Evolutionary conservation across 2,329 filamentous ascomycete species (phyloP).

Genomic region (Ceratocystis diversiconidia): DNA sequence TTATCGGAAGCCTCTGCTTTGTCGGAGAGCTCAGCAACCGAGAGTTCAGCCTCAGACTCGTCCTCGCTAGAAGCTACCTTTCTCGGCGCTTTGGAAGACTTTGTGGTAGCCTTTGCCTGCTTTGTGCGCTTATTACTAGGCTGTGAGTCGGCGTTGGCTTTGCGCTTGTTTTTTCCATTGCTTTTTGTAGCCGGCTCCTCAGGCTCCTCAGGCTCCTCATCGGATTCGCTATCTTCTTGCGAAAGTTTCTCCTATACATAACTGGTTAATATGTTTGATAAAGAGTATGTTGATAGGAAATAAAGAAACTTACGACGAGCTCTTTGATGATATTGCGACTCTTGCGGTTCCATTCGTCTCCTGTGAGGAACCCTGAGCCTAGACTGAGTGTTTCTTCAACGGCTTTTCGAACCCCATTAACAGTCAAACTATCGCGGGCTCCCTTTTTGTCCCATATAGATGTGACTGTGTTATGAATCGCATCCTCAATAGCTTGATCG

Average conservation of each 20-base stretch:
- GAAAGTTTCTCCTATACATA: slow-evolving; percentile 5
- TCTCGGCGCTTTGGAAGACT: neutral
- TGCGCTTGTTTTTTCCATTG: slow-evolving; percentile 23
- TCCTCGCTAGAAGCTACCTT: slow-evolving; percentile 13
- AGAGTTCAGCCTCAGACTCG: slow-evolving; percentile 8
- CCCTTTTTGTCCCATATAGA: slow-evolving; percentile 31
- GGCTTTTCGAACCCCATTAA: slow-evolving; percentile 42
- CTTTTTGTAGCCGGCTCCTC: slow-evolving; percentile 9
- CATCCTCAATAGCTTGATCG: slow-evolving; percentile 30
- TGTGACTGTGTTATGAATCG: slow-evolving; percentile 34
- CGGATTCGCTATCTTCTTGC: slow-evolving; percentile 2
- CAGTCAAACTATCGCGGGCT: slow-evolving; percentile 34
- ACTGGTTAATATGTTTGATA: neutral
- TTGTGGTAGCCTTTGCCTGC: slow-evolving; percentile 7
- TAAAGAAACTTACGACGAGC: slow-evolving; percentile 34
- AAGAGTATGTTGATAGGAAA: neutral
- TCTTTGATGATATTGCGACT: slow-evolving; percentile 45
- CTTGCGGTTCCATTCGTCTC: slow-evolving; percentile 39
- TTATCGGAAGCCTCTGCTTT: neutral
- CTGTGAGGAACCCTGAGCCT: slow-evolving; percentile 36
- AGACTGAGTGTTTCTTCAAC: slow-evolving; percentile 37
- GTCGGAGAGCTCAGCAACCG: neutral
- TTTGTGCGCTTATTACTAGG: slow-evolving; percentile 18
- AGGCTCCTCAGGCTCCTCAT: slow-evolving; percentile 5
- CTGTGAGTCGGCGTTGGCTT: slow-evolving; percentile 23